Evolutionary conservation across 495 filamentous ascomycete species (phyloP).

Genomic region (Trichoderma parareesei): DNA sequence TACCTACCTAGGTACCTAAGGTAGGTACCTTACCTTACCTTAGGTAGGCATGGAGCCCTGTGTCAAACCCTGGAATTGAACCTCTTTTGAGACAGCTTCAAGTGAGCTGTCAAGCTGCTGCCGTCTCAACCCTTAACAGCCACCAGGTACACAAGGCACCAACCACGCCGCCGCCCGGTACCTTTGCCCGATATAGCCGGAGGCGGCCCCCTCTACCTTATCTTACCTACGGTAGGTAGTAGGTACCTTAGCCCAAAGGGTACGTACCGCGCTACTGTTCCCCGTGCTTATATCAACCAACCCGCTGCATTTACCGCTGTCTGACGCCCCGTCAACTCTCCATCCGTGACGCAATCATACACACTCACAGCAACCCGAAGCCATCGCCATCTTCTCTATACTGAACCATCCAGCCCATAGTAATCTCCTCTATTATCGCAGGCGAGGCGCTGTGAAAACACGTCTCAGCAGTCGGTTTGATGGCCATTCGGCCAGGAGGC

Average conservation of each 20-base stretch:
- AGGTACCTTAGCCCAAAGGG: not conserved
- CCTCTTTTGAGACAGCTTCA: too few species aligned
- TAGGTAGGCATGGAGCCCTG: too few species aligned
- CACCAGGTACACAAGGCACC: too few species aligned
- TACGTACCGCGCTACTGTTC: not conserved
- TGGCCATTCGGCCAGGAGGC: not conserved
- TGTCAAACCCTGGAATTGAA: too few species aligned
- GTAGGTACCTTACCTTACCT: too few species aligned
- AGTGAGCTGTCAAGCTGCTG: too few species aligned
- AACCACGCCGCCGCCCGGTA: too few species aligned
- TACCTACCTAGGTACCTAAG: too few species aligned
- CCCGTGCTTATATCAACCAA: not conserved
- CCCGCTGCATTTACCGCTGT: not conserved
- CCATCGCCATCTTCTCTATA: not conserved
- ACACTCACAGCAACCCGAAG: not conserved
- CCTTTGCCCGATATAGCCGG: too few species aligned
- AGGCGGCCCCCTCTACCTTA: too few species aligned
- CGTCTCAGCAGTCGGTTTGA: not conserved
- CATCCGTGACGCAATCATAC: constrained; percentile 4
- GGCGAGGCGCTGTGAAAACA: not conserved
- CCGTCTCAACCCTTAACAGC: too few species aligned
- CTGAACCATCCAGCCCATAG: not conserved
- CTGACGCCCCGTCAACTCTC: not conserved
- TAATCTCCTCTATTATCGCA: not conserved
- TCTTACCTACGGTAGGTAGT: not conserved